Conservation (phyloP, 805 yeast genomes). For the Candida odintsovae region DNA sequence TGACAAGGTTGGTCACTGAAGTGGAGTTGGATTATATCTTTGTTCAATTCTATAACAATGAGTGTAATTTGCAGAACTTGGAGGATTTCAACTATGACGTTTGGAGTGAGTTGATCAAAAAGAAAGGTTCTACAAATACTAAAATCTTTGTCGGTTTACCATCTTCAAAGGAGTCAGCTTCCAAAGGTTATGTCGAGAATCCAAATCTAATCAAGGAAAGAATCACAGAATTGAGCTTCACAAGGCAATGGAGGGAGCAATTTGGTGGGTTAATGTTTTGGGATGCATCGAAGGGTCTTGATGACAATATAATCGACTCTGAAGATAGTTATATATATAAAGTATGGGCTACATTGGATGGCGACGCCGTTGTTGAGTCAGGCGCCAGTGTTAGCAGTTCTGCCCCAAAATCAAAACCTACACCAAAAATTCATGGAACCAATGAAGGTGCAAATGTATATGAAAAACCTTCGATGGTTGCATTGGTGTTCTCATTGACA, state of each 20-base stretch:
- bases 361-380: not conserved
- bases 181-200: conserved; percentile 47
- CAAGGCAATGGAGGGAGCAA: conserved; percentile 13
- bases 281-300: conserved; percentile 79
- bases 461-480: not conserved
- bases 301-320: conserved; percentile 31
- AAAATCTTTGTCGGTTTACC: conserved; percentile 62
- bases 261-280: conserved; percentile 89
- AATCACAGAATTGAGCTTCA: conserved; percentile 14
- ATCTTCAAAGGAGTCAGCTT: conserved; percentile 44
- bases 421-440: conserved; percentile 1
- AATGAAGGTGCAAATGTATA: not conserved
- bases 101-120: conserved; percentile 33
- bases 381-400: not conserved
- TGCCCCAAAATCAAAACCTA: conserved; percentile 1
- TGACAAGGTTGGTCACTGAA: conserved; percentile 42
- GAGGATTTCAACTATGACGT: conserved; percentile 43
- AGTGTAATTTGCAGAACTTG: conserved; percentile 36
- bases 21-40: conserved; percentile 62
- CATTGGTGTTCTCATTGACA: not conserved
- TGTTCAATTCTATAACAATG: conserved; percentile 73
- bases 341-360: conserved; percentile 17
- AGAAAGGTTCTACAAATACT: conserved; percentile 35
- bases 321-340: conserved; percentile 18
- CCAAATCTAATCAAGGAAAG: conserved; percentile 28